Base-by-base conservation (phyloP, 2,329 filamentous ascomycete genomes). In the Clathrospora elynae region DNA sequence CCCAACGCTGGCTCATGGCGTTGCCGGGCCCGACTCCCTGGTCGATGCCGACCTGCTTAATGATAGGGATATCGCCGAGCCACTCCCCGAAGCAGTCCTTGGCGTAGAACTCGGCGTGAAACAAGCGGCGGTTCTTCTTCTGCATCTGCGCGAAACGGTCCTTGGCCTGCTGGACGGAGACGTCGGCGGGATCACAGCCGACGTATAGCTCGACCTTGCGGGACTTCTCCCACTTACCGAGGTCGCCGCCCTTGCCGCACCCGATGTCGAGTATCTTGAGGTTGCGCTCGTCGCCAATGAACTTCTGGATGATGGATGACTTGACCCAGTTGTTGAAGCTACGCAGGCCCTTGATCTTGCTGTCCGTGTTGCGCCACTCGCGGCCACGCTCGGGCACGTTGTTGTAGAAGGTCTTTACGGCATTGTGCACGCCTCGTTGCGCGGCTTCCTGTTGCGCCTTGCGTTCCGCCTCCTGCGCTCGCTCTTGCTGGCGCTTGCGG, bases 311-410 rank as follows among this genome's bases (percentile, higher is more conserved):
- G 57, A 97, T 83, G 35, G 88, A 92, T 66, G 90, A 96, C 78
- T 99, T 99, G 73, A 99, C 82, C 93, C 93, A 99, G 71, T 99
- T 99, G 75, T 99, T 99, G 77, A 96, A 93, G 56, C 87, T 89
- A 38, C 93, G 84, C 38, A 99, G 76, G 1, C 93, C 93, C 73
- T 95, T 96, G 76, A 99, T 99, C 62, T 88, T 87, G 70, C 88
- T 95, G 62, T 95, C 90, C 5, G 90, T 95, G 67, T 87, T 90
- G 35, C 93, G 84, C 92, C 93, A 99, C 63, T 96, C 90, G 39
- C 92, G 84, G 9, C 93, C 93, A 19, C 91, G 83, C 74, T 99
- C 88, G 0, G 92, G 92, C 0, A 97, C 92, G 24, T 88, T 86
- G 71, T 99, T 99, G 78, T 99, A 99, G 71, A 96, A 92, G 55